Percentiles rank a stretch among this genome's conserved stretches.
Evolutionary conservation across 768 basidiomycete genomes (phyloP).

Genomic region (Glaciozyma antarctica): DNA sequence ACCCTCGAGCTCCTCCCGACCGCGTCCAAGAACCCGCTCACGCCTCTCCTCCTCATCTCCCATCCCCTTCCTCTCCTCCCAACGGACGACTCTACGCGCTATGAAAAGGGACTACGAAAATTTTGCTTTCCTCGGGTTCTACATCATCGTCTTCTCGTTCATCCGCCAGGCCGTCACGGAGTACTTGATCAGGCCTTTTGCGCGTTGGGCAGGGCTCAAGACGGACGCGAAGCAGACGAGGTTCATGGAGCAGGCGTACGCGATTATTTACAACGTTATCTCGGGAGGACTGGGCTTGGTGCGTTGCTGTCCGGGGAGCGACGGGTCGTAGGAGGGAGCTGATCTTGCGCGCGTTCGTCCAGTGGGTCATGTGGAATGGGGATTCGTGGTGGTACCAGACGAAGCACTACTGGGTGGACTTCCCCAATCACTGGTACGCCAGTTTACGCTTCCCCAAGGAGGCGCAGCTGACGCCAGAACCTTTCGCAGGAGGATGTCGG

Average conservation of each 20-base stretch:
- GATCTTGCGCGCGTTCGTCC: neutral
- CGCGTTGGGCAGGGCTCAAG: constrained; percentile 59
- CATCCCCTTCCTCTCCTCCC: constrained; percentile 45
- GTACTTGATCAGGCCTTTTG: constrained; percentile 58
- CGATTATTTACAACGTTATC: constrained; percentile 63
- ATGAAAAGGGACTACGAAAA: constrained; percentile 62
- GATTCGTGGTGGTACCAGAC: constrained; percentile 82
- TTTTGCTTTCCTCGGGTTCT: constrained; percentile 65
- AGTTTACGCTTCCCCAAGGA: accelerated
- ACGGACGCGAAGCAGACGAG: constrained; percentile 50
- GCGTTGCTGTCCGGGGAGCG: constrained; percentile 38
- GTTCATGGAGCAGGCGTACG: constrained; percentile 88
- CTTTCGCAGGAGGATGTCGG: constrained; percentile 65
- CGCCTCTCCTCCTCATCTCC: constrained; percentile 60
- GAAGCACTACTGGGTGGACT: constrained; percentile 67
- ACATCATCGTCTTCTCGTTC: constrained; percentile 82
- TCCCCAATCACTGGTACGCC: constrained; percentile 27
- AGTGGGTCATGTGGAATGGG: constrained; percentile 73
- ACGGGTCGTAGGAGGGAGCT: neutral
- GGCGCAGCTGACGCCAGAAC: neutral
- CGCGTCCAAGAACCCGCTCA: constrained; percentile 57
- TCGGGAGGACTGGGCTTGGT: constrained; percentile 72
- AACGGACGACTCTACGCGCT: constrained; percentile 36
- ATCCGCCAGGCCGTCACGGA: constrained; percentile 65
- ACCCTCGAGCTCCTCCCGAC: constrained; percentile 49